A percentile compares a stretch with the other conserved stretches of the same genome.
Conservation (phyloP, 345 rosid genomes). For the Chamaenerion angustifolium region DNA sequence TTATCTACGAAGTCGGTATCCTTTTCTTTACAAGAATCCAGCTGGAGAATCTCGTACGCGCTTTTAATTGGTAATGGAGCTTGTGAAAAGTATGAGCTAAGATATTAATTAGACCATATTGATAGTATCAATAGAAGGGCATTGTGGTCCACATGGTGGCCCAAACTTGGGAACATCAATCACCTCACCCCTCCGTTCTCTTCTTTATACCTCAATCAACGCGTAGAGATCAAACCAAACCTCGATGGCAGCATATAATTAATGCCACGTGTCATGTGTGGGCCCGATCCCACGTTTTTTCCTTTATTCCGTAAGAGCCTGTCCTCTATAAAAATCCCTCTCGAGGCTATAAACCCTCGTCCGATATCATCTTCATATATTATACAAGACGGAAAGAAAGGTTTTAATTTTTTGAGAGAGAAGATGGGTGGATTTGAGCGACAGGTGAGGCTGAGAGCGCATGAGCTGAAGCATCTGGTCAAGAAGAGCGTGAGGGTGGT, state of each 20-base stretch:
- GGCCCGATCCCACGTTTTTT: slow-evolving; percentile 6
- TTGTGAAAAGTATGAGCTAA: no score
- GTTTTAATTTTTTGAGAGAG: no score
- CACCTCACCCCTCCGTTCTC: background rate
- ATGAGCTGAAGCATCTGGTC: slow-evolving; percentile 41
- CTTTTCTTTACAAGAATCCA: no score
- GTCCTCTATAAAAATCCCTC: background rate
- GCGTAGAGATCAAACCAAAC: background rate
- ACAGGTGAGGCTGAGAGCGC: slow-evolving; percentile 66
- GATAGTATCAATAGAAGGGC: no score
- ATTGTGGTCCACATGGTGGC: slow-evolving; percentile 1
- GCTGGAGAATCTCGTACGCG: no score
- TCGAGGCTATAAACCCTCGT: background rate
- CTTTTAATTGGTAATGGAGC: no score
- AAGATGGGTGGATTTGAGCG: slow-evolving; percentile 55
- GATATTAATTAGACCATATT: no score
- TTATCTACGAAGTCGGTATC: no score
- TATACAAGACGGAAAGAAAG: background rate
- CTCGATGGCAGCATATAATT: background rate
- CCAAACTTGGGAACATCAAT: background rate
- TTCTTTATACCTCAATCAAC: background rate
- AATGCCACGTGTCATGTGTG: slow-evolving; percentile 4
- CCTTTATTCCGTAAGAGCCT: background rate
- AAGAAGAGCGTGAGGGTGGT: slow-evolving; percentile 66
- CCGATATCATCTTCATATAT: background rate